phyloP scores from a whole-genome alignment of 2,329 filamentous ascomycete genomes.

The Pseudogymnoascus sp. region DNA sequence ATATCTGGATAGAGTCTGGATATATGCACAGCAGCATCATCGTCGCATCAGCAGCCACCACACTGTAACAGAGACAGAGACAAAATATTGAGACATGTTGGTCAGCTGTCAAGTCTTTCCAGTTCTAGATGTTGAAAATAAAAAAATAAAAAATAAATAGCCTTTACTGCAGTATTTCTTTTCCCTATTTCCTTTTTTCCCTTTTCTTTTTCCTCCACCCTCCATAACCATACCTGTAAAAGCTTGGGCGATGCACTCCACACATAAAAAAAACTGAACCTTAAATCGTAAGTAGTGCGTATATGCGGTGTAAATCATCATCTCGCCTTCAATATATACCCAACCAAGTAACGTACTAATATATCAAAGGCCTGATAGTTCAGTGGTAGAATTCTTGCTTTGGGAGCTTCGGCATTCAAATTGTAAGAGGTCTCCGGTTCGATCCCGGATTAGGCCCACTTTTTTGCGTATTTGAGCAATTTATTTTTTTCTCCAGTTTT shows the following conservation, averaged over 20 bases:
- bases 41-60: not conserved
- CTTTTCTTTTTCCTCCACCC: not conserved
- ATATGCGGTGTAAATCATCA: not conserved
- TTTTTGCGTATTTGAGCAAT: not conserved
- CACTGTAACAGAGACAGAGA: not conserved
- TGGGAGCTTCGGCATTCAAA: not conserved
- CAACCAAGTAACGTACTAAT: not conserved
- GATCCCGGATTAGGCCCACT: slow-evolving; percentile 4
- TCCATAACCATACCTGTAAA: not conserved
- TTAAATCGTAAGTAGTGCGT: not conserved
- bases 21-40: not conserved
- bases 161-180: not conserved
- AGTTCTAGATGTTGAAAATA: not conserved
- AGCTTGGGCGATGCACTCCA: not conserved
- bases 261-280: not conserved
- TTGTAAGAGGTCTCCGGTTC: slow-evolving; percentile 7
- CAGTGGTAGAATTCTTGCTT: slow-evolving; percentile 7
- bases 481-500: not conserved
- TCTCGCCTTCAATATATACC: not conserved
- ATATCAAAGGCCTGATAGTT: slow-evolving; percentile 1
- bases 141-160: not conserved
- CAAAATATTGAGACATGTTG: not conserved
- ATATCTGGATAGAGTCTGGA: not conserved
- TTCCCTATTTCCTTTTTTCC: not conserved
- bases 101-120: not conserved